A percentile compares a stretch with the other conserved stretches of the same genome.
phyloP scores from a whole-genome alignment of 2,329 filamentous ascomycete genomes.

The Rhynchosporium secalis region DNA sequence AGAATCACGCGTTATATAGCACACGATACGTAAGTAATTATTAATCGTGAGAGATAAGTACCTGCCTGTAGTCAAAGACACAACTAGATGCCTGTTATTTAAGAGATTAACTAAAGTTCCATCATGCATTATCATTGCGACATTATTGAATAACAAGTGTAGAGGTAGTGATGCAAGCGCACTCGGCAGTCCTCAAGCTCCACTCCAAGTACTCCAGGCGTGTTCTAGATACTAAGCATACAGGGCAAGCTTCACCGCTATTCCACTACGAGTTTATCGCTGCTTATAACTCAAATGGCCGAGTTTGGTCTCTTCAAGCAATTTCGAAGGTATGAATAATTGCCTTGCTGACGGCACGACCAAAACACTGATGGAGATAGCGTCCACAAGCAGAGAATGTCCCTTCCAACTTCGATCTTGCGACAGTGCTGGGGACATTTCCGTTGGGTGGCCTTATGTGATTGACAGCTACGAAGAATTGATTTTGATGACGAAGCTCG shows the following conservation, averaged over 20 bases:
- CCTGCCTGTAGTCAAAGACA: too few species aligned
- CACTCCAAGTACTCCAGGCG: constrained; percentile 11
- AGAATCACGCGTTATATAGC: too few species aligned
- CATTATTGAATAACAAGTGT: too few species aligned
- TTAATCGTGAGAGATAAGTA: too few species aligned
- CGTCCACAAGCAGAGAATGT: not conserved
- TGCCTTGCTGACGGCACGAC: not conserved
- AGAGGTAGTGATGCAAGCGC: not conserved
- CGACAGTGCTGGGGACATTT: not conserved
- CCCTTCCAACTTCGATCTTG: not conserved
- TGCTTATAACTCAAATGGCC: not conserved
- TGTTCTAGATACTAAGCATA: constrained; percentile 8
- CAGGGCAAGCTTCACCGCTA: not conserved
- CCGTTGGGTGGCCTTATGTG: not conserved
- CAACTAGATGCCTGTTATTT: too few species aligned
- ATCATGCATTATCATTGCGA: too few species aligned
- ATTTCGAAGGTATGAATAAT: not conserved
- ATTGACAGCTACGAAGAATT: not conserved
- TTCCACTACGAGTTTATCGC: not conserved
- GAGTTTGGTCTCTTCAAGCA: not conserved
- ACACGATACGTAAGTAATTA: too few species aligned
- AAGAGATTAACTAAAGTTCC: too few species aligned
- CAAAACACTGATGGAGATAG: not conserved
- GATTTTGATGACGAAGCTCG: not conserved
- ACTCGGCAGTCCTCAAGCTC: constrained; percentile 11